A percentile compares a stretch with the other conserved stretches of the same genome.
These are phyloP conservation scores for Eragrostis nindensis DNA, from an alignment of 176 grass and related monocot species.

Conservation along the genomic window DNA sequence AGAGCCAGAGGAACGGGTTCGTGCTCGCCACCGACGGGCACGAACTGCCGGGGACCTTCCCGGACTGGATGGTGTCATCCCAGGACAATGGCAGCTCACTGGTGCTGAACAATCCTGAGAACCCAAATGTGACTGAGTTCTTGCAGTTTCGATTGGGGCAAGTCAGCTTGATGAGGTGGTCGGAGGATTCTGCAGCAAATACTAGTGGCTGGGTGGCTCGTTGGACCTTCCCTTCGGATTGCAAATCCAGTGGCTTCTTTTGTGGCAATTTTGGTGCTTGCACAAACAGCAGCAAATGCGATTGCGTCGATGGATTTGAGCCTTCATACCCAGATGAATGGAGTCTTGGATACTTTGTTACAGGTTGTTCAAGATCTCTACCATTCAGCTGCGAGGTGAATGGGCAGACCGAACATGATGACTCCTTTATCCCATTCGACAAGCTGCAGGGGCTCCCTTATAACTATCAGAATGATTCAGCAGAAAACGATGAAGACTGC, in stretches of 20 bases:
- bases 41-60: constrained; percentile 21
- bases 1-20: constrained; percentile 37
- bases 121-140: constrained; percentile 32
- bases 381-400: constrained; percentile 42
- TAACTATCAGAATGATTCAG: not conserved
- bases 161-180: constrained; percentile 38
- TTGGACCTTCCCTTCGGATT: constrained; percentile 49
- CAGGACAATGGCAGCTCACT: constrained; percentile 32
- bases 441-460: constrained; percentile 27
- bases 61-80: constrained; percentile 51
- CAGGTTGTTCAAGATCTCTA: constrained; percentile 52
- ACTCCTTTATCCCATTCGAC: constrained; percentile 6
- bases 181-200: constrained; percentile 11
- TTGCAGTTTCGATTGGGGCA: constrained; percentile 42
- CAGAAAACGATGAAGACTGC: not conserved
- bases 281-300: constrained; percentile 21
- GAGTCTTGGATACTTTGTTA: constrained; percentile 31
- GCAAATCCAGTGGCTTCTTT: constrained; percentile 50
- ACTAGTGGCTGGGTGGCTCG: constrained; percentile 37
- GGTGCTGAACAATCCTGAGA: constrained; percentile 25
- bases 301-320: constrained; percentile 44
- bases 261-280: constrained; percentile 47
- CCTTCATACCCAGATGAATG: constrained; percentile 34
- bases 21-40: constrained; percentile 44
- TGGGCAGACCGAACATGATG: constrained; percentile 33